Evolutionary conservation across 164 flowering plant genomes (phyloP).

Genomic region (Vitis rotundifolia): DNA sequence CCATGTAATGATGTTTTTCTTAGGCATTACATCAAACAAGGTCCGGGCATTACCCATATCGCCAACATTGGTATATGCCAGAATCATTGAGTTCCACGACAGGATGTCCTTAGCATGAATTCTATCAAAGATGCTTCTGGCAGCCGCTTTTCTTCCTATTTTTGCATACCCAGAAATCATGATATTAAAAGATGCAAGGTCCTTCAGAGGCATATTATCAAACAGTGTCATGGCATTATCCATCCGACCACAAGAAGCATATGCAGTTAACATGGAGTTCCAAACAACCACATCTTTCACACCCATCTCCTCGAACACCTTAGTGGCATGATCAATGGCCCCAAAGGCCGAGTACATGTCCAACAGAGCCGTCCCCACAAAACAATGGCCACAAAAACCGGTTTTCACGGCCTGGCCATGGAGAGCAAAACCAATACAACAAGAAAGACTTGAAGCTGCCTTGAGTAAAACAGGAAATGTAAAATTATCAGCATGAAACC

Average conservation of each 20-base stretch:
- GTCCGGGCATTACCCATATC: slow-evolving; percentile 28
- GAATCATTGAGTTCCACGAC: slow-evolving; percentile 51
- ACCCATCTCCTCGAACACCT: slow-evolving; percentile 35
- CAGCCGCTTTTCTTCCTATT: slow-evolving; percentile 16
- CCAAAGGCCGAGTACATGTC: slow-evolving; percentile 27
- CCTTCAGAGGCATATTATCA: slow-evolving; percentile 27
- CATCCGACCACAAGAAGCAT: slow-evolving; percentile 35
- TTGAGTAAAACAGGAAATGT: slow-evolving; percentile 38
- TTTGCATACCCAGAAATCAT: slow-evolving; percentile 41
- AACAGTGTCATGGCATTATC: slow-evolving; percentile 24
- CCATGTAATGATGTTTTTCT: slow-evolving; percentile 38
- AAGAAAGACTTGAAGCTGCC: slow-evolving; percentile 17
- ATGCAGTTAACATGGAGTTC: slow-evolving; percentile 47
- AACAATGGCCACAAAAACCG: slow-evolving; percentile 25
- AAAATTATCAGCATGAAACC: slow-evolving; percentile 32
- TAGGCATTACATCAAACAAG: slow-evolving; percentile 33
- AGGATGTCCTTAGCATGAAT: slow-evolving; percentile 33
- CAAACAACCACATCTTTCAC: slow-evolving; percentile 37
- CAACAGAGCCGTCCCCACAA: slow-evolving; percentile 43
- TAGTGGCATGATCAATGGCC: slow-evolving; percentile 18
- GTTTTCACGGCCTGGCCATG: slow-evolving; percentile 38
- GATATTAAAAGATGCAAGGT: slow-evolving; percentile 29
- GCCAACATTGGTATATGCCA: slow-evolving; percentile 20
- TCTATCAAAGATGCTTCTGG: slow-evolving; percentile 25
- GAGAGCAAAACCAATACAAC: slow-evolving; percentile 20